Conservation (phyloP, 1,284 basidiomycete species). For the Moniliophthora roreri region DNA sequence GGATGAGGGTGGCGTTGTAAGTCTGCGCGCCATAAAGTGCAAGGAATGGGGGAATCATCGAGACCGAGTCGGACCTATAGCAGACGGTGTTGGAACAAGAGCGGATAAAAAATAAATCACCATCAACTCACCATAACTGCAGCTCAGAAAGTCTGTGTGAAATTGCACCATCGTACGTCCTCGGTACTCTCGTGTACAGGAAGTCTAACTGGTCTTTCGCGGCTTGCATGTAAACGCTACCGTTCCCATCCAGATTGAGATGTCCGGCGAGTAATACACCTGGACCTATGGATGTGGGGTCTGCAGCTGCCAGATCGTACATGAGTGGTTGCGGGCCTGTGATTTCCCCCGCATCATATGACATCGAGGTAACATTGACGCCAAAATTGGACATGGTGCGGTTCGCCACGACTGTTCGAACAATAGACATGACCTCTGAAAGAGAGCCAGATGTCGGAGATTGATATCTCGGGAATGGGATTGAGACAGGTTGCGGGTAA, state of each 20-base stretch:
- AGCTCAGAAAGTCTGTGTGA: constrained; percentile 57
- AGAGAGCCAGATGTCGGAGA: too few species aligned
- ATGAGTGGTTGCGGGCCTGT: constrained; percentile 1
- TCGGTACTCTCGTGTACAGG: constrained; percentile 54
- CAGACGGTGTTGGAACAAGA: not conserved
- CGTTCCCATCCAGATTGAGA: constrained; percentile 37
- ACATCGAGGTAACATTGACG: not conserved
- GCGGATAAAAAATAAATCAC: not conserved
- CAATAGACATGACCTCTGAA: too few species aligned
- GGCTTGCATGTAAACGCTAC: constrained; percentile 46
- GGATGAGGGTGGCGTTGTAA: constrained; percentile 45
- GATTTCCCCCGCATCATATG: too few species aligned
- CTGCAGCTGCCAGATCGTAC: constrained; percentile 57
- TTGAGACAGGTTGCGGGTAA: constrained; percentile 12
- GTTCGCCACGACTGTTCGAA: too few species aligned
- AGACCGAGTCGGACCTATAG: constrained; percentile 57
- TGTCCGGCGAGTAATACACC: constrained; percentile 62
- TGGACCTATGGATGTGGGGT: constrained; percentile 69
- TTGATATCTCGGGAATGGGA: too few species aligned
- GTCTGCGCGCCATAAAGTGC: constrained; percentile 65
- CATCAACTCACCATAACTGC: constrained; percentile 47
- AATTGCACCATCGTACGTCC: constrained; percentile 57
- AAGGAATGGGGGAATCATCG: constrained; percentile 80
- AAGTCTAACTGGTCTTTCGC: constrained; percentile 59
- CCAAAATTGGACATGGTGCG: not conserved